Evolutionary conservation across 2,329 filamentous ascomycete genomes (phyloP), one percentile per base, ranked within the genome.

Genomic region (Daldinia sp.): DNA sequence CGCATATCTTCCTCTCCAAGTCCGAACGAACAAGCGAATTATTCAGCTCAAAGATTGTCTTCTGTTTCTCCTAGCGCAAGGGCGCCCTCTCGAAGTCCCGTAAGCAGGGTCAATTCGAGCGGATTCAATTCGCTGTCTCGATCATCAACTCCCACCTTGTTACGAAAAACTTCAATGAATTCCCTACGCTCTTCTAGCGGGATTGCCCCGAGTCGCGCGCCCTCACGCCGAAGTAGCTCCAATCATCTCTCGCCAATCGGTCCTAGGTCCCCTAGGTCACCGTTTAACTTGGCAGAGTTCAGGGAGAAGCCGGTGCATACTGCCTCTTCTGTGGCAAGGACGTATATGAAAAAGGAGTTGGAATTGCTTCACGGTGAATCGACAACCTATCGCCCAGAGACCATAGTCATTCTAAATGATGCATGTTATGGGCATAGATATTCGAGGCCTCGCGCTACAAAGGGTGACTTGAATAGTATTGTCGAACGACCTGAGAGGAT

Each of bases 381-480:
- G 1, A 78, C 81, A 10, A 78, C 80, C 2, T 79, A 80, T 7
- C 76, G 79, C 28, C 72, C 81, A 10, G 84, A 94, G 67, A 93
- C 93, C 0, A 81, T 97, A 4, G 94, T 98, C 53, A 87, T 99
- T 33, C 83, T 99, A 1, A 94, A 98, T 75, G 96, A 99, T 81
- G 90, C 92, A 60, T 97, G 95, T 80, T 99, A 98, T 78, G 94
- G 95, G 26, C 96, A 99, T 81, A 90, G 94, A 23, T 99, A 90
- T 79, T 93, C 94, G 10, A 88, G 96, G 50, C 93, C 93, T 3
- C 90, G 92, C 74, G 91, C 93, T 0, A 91, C 89, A 23, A 91
- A 91, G 74, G 86, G 83, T 50, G 87, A 87, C 15, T 85, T 98
- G 1, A 89, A 84, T 74, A 92, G 90, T 63, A 97, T 99, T 72